Evolutionary conservation across 1,284 basidiomycete genomes (phyloP), one percentile per base, ranked within the genome.

Genomic region (Cutaneotrichosporon sp.): DNA sequence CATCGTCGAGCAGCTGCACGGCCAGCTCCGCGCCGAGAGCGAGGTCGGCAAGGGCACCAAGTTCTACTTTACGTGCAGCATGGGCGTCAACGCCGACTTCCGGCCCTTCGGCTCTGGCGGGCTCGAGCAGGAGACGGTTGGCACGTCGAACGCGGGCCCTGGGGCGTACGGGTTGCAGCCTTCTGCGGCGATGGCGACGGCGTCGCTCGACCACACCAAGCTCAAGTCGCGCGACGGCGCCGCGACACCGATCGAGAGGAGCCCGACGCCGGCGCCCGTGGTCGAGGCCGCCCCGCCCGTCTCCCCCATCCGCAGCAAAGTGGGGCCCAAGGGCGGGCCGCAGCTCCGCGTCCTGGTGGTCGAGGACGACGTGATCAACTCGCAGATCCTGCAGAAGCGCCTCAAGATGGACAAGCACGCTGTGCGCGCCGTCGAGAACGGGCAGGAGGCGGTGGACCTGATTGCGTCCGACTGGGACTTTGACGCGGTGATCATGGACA

Each of bases 401-500:
- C 78, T 93, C 25, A 80, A 81, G 16, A 81, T 87, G 63, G 87
- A 87, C 69, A 88, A 88, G 0, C 89, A 92, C 70, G 81, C 73
- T 13, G 87, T 91, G 2, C 80, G 87, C 25, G 84, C 85, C 51
- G 87, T 87, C 0, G 87, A 85, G 4, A 91, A 92, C 69, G 90
- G 91, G 6, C 89, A 89, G 76, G 89, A 92, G 72, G 87, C 86
- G 0, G 81, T 91, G 2, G 86, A 89, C 47, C 82, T 82, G 61
- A 81, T 92, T 33, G 74, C 83, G 59, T 69, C 75, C 0, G 89
- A 92, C 72, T 70, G 71, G 71, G 81, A 83, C 34, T 82, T 85
- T 18, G 90, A 94, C 73, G 85, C 84, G 53, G 82, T 92, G 20
- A 81, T 94, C 58, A 92, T 92, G 91, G 90, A 92, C 75, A 87